These are phyloP conservation scores for Aspergillus viridinutans DNA, from an alignment of 2,329 filamentous ascomycete species.

Conservation along the genomic window DNA sequence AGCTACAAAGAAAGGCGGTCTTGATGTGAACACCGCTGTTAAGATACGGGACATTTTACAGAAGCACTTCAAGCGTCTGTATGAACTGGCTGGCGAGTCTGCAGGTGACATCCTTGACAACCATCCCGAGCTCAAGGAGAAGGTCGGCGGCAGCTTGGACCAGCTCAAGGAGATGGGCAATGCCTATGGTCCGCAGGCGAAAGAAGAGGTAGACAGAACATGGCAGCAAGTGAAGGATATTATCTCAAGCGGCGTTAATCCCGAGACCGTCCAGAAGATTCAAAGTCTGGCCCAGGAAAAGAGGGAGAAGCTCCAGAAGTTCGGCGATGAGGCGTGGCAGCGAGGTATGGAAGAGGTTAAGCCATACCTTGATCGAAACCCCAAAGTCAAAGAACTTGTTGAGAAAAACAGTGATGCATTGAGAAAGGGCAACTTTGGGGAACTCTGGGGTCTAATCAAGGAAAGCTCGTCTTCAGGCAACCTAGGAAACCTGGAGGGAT, in stretches of 20 bases:
- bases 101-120: conserved; percentile 65
- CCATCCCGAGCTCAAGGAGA: conserved; percentile 68
- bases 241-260: conserved; percentile 57
- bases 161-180: conserved; percentile 67
- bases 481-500: conserved; percentile 55
- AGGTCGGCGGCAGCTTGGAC: conserved; percentile 63
- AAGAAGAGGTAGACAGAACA: conserved; percentile 70
- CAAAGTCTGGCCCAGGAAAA: conserved; percentile 66
- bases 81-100: conserved; percentile 59
- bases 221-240: conserved; percentile 65
- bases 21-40: conserved; percentile 60
- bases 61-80: conserved; percentile 58
- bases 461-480: conserved; percentile 60
- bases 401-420: conserved; percentile 66
- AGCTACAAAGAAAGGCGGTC: conserved; percentile 54
- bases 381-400: conserved; percentile 67
- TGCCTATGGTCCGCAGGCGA: conserved; percentile 68
- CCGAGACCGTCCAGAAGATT: conserved; percentile 49
- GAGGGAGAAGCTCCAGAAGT: conserved; percentile 60
- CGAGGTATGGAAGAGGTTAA: conserved; percentile 68
- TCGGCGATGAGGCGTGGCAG: conserved; percentile 68
- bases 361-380: conserved; percentile 70
- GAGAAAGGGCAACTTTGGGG: conserved; percentile 62
- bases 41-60: conserved; percentile 60
- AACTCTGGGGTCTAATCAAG: conserved; percentile 61